Conservation (phyloP, 495 filamentous ascomycete genomes). For the Aspergillus incahuasiensis region DNA sequence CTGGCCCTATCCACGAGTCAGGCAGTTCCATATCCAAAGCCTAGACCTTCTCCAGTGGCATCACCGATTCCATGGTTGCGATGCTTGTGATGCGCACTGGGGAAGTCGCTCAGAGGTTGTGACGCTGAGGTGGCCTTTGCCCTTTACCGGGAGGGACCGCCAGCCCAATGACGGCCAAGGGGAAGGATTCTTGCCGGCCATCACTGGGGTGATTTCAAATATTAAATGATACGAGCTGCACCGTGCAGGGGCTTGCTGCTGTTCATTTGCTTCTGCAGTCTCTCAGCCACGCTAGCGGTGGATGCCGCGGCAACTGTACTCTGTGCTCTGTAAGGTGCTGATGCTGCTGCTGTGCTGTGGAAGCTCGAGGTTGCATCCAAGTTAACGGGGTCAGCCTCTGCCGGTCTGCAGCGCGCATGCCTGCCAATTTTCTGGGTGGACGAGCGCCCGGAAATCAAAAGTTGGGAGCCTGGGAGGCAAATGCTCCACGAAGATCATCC, state of each 20-base stretch:
- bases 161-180: background rate
- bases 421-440: background rate
- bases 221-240: background rate
- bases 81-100: background rate
- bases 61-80: constrained; percentile 14
- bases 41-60: constrained; percentile 9
- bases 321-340: constrained; percentile 9
- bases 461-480: background rate
- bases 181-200: background rate
- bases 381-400: constrained; percentile 1
- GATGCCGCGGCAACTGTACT: constrained; percentile 5
- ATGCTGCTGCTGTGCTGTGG: constrained; percentile 2
- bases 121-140: background rate
- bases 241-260: background rate
- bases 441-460: background rate
- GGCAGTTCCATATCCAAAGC: background rate
- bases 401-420: background rate
- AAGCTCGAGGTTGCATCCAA: constrained; percentile 15
- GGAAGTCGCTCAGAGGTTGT: background rate
- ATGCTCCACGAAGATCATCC: constrained; percentile 9
- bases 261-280: background rate
- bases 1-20: background rate
- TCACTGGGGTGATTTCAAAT: background rate
- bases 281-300: constrained; percentile 6
- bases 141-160: background rate